Percentiles rank a stretch among this genome's conserved stretches.
phyloP scores from a whole-genome alignment of 2,329 filamentous ascomycete species.

The Fusarium sarcochroum region DNA sequence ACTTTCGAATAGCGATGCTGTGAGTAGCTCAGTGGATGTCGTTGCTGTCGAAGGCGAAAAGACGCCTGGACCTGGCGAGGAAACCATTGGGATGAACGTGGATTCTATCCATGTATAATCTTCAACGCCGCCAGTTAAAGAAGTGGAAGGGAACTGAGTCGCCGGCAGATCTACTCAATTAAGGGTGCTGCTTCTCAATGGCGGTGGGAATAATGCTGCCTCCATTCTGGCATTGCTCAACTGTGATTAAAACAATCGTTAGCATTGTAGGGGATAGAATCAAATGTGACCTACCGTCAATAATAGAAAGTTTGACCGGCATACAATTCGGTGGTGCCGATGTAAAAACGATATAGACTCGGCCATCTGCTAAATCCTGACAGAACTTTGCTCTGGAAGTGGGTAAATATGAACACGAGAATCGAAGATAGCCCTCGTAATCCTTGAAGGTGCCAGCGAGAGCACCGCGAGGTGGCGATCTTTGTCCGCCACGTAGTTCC shows the following conservation, averaged over 20 bases:
- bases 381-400: neutral
- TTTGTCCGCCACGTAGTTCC: neutral
- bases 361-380: neutral
- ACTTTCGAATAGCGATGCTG: no score
- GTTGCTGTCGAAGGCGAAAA: neutral
- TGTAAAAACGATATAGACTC: neutral
- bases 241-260: neutral
- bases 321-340: neutral
- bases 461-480: neutral
- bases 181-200: neutral
- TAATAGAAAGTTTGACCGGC: neutral
- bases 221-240: neutral
- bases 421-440: neutral
- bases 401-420: neutral
- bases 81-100: neutral
- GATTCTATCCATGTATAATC: neutral
- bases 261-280: neutral
- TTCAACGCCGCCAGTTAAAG: neutral
- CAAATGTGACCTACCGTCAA: neutral
- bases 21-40: no score
- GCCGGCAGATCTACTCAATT: no score
- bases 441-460: neutral
- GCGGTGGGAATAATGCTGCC: neutral
- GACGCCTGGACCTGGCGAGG: neutral
- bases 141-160: neutral